A percentile compares a stretch with the other conserved stretches of the same genome.
phyloP scores from a whole-genome alignment of 2,329 filamentous ascomycete genomes.

The Aspergillus luchuensis region DNA sequence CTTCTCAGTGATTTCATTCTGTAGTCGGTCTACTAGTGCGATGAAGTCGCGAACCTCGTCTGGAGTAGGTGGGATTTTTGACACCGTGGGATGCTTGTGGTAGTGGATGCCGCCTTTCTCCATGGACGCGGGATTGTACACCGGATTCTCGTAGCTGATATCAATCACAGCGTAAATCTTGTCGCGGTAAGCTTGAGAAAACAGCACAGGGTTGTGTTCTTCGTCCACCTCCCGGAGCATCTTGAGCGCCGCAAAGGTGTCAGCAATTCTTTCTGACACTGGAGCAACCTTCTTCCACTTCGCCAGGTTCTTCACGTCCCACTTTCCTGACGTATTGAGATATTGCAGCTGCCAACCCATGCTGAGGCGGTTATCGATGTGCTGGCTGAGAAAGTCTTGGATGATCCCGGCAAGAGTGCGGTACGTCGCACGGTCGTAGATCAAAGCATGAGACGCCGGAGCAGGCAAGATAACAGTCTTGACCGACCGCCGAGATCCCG shows the following conservation, averaged over 20 bases:
- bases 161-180: conserved; percentile 78
- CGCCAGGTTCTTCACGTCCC: conserved; percentile 93
- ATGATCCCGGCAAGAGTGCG: conserved; percentile 79
- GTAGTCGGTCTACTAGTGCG: conserved; percentile 60
- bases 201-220: conserved; percentile 72
- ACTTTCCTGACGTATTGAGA: conserved; percentile 86
- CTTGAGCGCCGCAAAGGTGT: conserved; percentile 86
- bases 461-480: conserved; percentile 71
- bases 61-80: conserved; percentile 76
- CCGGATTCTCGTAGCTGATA: conserved; percentile 85
- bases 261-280: conserved; percentile 75
- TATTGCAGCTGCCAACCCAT: conserved; percentile 90
- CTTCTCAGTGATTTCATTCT: conserved; percentile 55
- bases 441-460: conserved; percentile 79
- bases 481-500: conserved; percentile 54
- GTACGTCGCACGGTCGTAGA: conserved; percentile 76
- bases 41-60: conserved; percentile 65
- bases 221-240: conserved; percentile 89
- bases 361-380: conserved; percentile 75
- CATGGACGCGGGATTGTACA: conserved; percentile 77
- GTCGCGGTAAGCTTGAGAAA: conserved; percentile 67
- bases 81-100: conserved; percentile 88
- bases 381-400: conserved; percentile 73
- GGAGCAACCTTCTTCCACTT: conserved; percentile 85
- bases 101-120: conserved; percentile 69